Base-by-base conservation (phyloP, 2,329 filamentous ascomycete species). In the Phialocephala sp. region DNA sequence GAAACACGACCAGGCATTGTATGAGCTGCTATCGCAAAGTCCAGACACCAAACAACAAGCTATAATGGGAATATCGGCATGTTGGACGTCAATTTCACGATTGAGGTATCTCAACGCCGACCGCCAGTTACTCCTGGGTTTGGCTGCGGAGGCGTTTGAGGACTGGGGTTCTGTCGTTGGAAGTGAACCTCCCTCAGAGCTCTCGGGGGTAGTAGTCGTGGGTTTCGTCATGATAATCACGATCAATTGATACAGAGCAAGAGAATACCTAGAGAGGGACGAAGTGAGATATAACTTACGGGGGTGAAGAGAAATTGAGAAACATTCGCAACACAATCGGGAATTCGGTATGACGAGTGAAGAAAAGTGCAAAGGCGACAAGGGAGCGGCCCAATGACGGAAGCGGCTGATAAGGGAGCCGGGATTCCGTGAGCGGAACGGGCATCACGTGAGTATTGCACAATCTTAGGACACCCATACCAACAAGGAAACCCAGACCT, bases 1-100 rank as follows among this genome's bases (percentile, higher is more conserved):
- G 65, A 85, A 85, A 60, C 80, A 81, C 27, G 75, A 77, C 77
- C 79, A 84, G 60, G 81, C 81, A 70, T 80, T 80, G 71, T 83
- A 84, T 1, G 78, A 76, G 43, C 78, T 80, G 50, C 78, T 80
- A 70, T 84, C 82, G 50, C 82, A 78, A 24, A 84, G 72, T 9
- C 82, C 82, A 2, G 80, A 80, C 14, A 80, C 78, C 37, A 82
- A 77, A 63, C 79, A 82, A 60, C 79, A 82, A 15, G 77, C 76
- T 36, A 83, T 74, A 8, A 81, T 73, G 2, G 77, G 75, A 8
- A 78, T 62, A 67, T 77, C 75, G 24, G 76, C 74, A 69, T 77
- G 70, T 8, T 71, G 62, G n/a, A 75, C 62, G 37, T 54, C 70
- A 18, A 76, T 75, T 20, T 77, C 74, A 20, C 66, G 70, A n/a